Base-by-base conservation (phyloP, 306 rosid genomes). In the Albizia julibrissin region DNA sequence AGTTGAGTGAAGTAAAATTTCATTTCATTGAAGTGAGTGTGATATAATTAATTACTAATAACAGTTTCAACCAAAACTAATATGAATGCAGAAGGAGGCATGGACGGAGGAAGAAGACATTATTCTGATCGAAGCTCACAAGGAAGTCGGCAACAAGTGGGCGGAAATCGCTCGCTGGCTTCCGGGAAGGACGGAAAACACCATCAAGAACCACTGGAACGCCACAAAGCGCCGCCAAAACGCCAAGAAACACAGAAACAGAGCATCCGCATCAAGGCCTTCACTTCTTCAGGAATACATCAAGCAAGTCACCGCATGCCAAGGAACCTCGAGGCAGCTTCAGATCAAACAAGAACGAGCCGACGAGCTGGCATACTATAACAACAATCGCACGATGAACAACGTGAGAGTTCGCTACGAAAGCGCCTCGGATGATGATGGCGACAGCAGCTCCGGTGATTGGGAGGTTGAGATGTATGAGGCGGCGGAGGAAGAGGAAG, bases 181-280 rank as follows among this genome's bases (percentile, higher is more conserved):
- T 33, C 94, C 89, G 0, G 94, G 93, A 0, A 75, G 97, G 21
- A 89, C 92, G 0, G 97, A 92, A 37, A 94, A 94, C 84, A 80
- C 92, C 1, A 89, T 92, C 8, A 92, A 94, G 84, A 94, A 94
- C 76, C 97, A 92, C 22, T 92, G 94, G 97, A 91, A 92, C 49
- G 87, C 97, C 14, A 91, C 93, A 0, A 94, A 91, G 86, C 79
- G 98, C 0, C 74, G 90, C 58, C 90, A 74, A 18, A 80, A 74
- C 24, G 49, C 92, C 0, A 89, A 86, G 80, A 89, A 16, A 83
- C 19, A 22, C 49, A 86, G 62, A 74, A 76, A 65, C 72, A 80
- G 27, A 72, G 79, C 47, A 64, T 37, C 34, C 11, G 8, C 37
- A 4, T 13, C 59, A 0, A 80, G 26, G 73, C 50, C 77, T 69